phyloP scores from a whole-genome alignment of 2,329 filamentous ascomycete species.

The Microdochium paspali region DNA sequence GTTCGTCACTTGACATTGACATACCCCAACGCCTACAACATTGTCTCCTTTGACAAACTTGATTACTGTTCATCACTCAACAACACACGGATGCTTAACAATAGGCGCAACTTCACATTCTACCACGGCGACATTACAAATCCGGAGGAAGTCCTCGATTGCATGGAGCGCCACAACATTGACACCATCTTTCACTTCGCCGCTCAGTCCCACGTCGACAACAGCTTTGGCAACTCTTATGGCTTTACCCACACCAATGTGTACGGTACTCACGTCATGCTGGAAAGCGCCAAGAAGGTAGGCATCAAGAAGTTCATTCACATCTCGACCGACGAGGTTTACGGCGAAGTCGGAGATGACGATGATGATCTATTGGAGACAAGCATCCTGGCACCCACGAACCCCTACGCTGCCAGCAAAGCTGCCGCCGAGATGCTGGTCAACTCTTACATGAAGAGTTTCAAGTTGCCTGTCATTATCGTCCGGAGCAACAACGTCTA shows the following conservation, averaged over 20 bases:
- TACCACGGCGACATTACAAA: conserved; percentile 73
- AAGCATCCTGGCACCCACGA: conserved; percentile 68
- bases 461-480: conserved; percentile 71
- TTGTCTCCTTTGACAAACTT: conserved; percentile 77
- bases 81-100: conserved; percentile 63
- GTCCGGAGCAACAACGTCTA: conserved; percentile 81
- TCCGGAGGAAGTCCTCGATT: conserved; percentile 58
- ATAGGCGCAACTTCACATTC: conserved; percentile 65
- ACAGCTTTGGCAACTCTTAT: conserved; percentile 76
- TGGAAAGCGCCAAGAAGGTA: conserved; percentile 67
- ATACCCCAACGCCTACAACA: conserved; percentile 65
- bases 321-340: conserved; percentile 78
- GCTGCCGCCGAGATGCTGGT: conserved; percentile 79
- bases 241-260: conserved; percentile 76
- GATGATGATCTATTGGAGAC: conserved; percentile 64
- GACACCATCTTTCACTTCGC: conserved; percentile 80
- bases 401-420: conserved; percentile 74
- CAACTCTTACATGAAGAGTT: conserved; percentile 78
- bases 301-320: conserved; percentile 68
- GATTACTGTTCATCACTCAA: conserved; percentile 76
- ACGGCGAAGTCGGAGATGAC: conserved; percentile 67
- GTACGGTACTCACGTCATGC: conserved; percentile 72
- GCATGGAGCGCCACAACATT: conserved; percentile 61
- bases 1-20: conserved; percentile 68
- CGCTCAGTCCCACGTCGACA: conserved; percentile 75